A percentile compares a stretch with the other conserved stretches of the same genome.
Conservation (phyloP, 352 stramenopile genomes). For the Pythium brachiatum region DNA sequence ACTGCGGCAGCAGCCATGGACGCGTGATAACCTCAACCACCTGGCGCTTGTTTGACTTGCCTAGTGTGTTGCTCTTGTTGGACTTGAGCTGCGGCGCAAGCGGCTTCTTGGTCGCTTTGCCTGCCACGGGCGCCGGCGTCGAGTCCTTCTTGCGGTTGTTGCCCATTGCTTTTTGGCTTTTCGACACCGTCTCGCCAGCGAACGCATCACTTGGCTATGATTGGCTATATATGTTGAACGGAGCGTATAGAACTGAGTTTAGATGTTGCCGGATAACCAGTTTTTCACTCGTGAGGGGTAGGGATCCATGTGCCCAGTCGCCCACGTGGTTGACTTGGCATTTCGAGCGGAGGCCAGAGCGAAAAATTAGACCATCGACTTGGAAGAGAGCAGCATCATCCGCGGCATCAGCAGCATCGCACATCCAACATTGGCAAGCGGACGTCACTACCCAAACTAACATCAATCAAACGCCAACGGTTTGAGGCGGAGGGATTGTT, state of each 20-base stretch:
- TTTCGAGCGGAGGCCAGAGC: background rate
- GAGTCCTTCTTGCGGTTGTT: conserved; percentile 15
- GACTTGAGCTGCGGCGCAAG: conserved; percentile 20
- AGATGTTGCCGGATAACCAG: conserved; percentile 17
- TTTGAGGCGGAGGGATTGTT: background rate
- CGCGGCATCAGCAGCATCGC: conserved; percentile 1
- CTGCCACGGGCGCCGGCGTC: conserved; percentile 9
- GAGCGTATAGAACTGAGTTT: conserved; percentile 1
- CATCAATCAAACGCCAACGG: background rate
- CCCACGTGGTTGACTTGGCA: conserved; percentile 6
- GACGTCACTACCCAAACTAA: background rate
- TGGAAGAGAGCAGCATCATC: conserved; percentile 1
- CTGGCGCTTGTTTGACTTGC: conserved; percentile 14
- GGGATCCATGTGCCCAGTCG: background rate
- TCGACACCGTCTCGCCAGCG: background rate
- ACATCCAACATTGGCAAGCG: background rate
- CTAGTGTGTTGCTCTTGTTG: background rate
- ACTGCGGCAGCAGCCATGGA: conserved; percentile 51
- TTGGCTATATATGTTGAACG: conserved; percentile 24
- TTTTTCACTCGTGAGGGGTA: conserved; percentile 5
- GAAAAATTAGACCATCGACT: conserved; percentile 1
- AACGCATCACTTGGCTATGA: background rate
- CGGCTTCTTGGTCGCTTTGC: conserved; percentile 20
- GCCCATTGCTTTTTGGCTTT: conserved; percentile 17
- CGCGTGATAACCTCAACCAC: conserved; percentile 27